Conservation (phyloP, 805 yeast genomes). For the Torulaspora franciscae region DNA sequence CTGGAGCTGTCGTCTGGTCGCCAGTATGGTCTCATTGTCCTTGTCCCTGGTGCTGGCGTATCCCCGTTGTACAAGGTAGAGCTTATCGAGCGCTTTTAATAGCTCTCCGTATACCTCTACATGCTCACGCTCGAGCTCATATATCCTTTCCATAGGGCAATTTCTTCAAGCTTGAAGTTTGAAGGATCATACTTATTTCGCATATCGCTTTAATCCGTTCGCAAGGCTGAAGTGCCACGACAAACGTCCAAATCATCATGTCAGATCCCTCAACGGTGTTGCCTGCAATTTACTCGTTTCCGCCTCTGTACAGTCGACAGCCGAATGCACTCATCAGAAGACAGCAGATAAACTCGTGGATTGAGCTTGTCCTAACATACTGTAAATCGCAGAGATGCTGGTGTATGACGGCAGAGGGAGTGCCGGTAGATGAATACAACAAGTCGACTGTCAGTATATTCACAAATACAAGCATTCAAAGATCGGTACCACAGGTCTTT, state of each 20-base stretch:
- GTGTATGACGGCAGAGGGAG: slow-evolving; percentile 41
- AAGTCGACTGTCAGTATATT: slow-evolving; percentile 38
- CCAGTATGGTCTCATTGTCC: slow-evolving; percentile 11
- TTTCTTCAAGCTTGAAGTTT: not conserved
- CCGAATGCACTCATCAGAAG: slow-evolving; percentile 74
- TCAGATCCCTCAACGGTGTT: slow-evolving; percentile 17
- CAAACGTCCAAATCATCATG: not conserved
- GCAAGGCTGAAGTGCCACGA: not conserved
- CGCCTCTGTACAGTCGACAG: slow-evolving; percentile 89
- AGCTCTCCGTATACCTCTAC: slow-evolving; percentile 34
- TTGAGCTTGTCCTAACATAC: slow-evolving; percentile 53
- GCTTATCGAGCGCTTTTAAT: slow-evolving; percentile 33
- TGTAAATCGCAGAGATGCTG: slow-evolving; percentile 55
- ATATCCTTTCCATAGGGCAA: slow-evolving; percentile 13
- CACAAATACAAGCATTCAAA: slow-evolving; percentile 45
- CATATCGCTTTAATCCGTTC: slow-evolving; percentile 1
- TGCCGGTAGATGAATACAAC: slow-evolving; percentile 28
- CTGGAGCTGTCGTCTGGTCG: slow-evolving; percentile 21
- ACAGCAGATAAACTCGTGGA: slow-evolving; percentile 80
- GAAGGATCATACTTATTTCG: not conserved
- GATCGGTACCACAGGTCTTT: slow-evolving; percentile 53
- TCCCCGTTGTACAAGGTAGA: slow-evolving; percentile 23
- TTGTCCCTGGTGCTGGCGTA: slow-evolving; percentile 3
- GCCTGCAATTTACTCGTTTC: slow-evolving; percentile 66
- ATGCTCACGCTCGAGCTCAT: slow-evolving; percentile 30